Base-by-base conservation (phyloP, 176 grass and related monocot genomes). In the Carex cristatella region DNA sequence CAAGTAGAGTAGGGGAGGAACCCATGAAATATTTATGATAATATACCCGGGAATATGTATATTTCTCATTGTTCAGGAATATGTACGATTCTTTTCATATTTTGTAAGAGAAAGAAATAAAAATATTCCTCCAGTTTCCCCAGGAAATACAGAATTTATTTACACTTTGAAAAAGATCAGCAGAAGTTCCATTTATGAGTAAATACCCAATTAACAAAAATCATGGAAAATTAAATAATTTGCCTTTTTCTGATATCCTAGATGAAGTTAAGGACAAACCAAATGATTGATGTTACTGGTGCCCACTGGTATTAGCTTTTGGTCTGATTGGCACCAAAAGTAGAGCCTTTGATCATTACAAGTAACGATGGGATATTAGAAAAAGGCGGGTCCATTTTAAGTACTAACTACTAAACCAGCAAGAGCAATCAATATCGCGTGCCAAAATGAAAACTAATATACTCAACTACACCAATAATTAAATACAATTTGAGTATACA, bases 221-320 rank as follows among this genome's bases (percentile, higher is more conserved):
- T 46, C 68, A 71, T 71, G 15, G n/a, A 71, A 42, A 71, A 0
- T 19, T 46, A 16, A 54, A 30, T 54, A 4, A 14, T 76, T 51
- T 76, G 71, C 48, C 23, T 54, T 53, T 46, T 51, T 76, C 48
- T 54, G 71, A 23, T 2, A 54, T 30, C 19, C 48, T 76, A 76
- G 46, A 69, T 76, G 19, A 31, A 76, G 30, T 53, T 76, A 28
- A 76, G 23, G 28, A 76, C 3, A 27, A 31, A 30, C 40, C 23
- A 76, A 76, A 76, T 76, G 27, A 55, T 55, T 76, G 30, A 76
- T 55, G 48, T n/a, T 54, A 73, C 46, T 76, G 72, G 44, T 55
- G 5, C 11, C 11, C 44, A 27, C 30, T 55, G 72, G 48, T 53
- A 76, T 76, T 19, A 53, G 0, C 71, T 76, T 71, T 46, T 30